phyloP scores from a whole-genome alignment of 306 rosid genomes.

The Acmispon strigosus region DNA sequence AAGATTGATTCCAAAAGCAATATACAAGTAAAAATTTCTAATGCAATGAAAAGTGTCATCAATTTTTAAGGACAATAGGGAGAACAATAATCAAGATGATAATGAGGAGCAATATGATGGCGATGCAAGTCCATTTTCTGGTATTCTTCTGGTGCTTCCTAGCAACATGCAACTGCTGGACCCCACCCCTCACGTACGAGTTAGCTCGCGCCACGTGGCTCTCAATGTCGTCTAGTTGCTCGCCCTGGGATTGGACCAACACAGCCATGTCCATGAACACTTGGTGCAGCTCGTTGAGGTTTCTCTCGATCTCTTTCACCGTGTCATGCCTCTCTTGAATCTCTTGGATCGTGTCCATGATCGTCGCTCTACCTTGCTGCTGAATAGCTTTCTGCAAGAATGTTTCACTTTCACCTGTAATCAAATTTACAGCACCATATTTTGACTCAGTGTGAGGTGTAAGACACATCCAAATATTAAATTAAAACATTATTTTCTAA shows the following conservation, averaged over 20 bases:
- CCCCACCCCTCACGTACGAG: slow-evolving; percentile 56
- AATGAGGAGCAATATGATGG: slow-evolving; percentile 44
- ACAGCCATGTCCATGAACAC: slow-evolving; percentile 95
- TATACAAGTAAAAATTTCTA: no score
- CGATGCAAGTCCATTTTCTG: slow-evolving; percentile 52
- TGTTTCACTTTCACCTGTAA: slow-evolving; percentile 81
- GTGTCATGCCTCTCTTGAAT: slow-evolving; percentile 86
- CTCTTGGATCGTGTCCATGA: slow-evolving; percentile 74
- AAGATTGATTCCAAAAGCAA: no score
- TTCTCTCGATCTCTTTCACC: slow-evolving; percentile 72
- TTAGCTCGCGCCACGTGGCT: slow-evolving; percentile 63
- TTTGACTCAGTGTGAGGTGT: no score
- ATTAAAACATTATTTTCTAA: no score
- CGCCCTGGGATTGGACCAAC: slow-evolving; percentile 70
- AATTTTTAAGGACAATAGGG: slow-evolving; percentile 27
- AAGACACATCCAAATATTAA: no score
- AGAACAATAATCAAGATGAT: slow-evolving; percentile 46
- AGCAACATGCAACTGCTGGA: slow-evolving; percentile 48
- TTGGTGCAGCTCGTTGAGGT: slow-evolving; percentile 77
- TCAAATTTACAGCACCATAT: no score
- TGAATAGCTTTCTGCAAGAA: slow-evolving; percentile 80
- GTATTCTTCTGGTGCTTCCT: slow-evolving; percentile 49
- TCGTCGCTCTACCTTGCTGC: slow-evolving; percentile 69
- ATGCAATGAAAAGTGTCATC: no score
- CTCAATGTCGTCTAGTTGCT: slow-evolving; percentile 79